Evolutionary conservation across 176 grass and related monocot species (phyloP).

Genomic region (Puya raimondii): DNA sequence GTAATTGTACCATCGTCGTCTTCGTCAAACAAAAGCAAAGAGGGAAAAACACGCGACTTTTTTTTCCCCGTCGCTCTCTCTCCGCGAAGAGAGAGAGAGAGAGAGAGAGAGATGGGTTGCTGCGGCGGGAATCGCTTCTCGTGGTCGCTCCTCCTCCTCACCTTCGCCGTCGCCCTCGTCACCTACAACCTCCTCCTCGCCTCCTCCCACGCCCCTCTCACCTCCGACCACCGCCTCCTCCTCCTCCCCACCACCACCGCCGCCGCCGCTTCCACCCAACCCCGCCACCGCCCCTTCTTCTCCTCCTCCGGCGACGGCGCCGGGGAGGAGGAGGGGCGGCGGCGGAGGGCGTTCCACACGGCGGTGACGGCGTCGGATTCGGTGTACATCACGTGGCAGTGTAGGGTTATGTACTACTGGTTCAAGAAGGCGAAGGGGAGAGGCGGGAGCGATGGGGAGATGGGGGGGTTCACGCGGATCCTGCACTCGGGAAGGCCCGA

Average conservation of each 20-base stretch:
- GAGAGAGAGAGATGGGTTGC: conserved; percentile 3
- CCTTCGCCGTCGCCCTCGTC: conserved; percentile 41
- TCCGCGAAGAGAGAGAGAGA: not conserved
- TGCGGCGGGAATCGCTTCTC: conserved; percentile 18
- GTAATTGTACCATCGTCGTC: no score
- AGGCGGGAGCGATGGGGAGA: conserved; percentile 31
- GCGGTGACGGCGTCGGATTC: conserved; percentile 65
- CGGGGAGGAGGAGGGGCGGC: not conserved
- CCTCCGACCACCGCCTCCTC: conserved; percentile 9
- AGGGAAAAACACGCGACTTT: not conserved
- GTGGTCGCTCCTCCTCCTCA: conserved; percentile 31
- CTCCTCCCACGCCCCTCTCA: conserved; percentile 23
- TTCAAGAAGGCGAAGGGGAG: conserved; percentile 53
- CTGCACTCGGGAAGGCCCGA: conserved; percentile 73
- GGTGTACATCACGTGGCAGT: conserved; percentile 87
- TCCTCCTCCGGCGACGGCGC: conserved; percentile 27
- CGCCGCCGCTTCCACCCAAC: conserved; percentile 2
- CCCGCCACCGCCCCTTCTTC: conserved; percentile 7
- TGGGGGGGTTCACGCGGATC: conserved; percentile 92
- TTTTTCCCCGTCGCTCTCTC: no score
- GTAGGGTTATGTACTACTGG: conserved; percentile 96
- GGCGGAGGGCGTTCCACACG: conserved; percentile 56
- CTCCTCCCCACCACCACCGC: conserved; percentile 3
- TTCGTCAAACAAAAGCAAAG: not conserved
- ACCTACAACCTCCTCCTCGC: conserved; percentile 62